Evolutionary conservation across 2,329 filamentous ascomycete genomes (phyloP), one percentile per base, ranked within the genome.

Genomic region (Colletotrichum orbiculare): DNA sequence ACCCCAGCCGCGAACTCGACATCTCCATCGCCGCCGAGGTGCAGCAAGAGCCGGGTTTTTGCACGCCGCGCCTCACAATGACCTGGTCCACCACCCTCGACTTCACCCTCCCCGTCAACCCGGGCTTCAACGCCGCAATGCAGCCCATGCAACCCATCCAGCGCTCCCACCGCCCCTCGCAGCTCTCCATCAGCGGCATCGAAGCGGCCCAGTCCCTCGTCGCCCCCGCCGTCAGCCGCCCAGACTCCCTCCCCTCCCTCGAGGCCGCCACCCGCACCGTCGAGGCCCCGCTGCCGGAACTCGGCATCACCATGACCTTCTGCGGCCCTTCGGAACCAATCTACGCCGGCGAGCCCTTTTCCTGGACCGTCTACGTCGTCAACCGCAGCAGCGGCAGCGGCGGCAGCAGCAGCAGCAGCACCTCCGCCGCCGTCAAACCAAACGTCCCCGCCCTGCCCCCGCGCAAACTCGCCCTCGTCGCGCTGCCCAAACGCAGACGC

Each of bases 271-370:
- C 81, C 50, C 79, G 77, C 68, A 76, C 75, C 41, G 76, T 76
- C 41, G 84, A 86, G 54, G 76, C 81, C 50, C 71, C 79, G 54
- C 74, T 87, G 43, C 84, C 85, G 3, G 85, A 90, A 64, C 86
- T 92, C 54, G 91, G 91, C 64, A 86, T 95, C 62, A 92, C 89
- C 41, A 88, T 95, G 78, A 93, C 90, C 45, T 90, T 96, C 72
- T 86, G 85, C 6, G 88, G 86, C 0, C 90, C 91, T 39, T 66
- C 76, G 11, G 72, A 77, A 25, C 81, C 84, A 57, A 81, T 92
- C 33, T 82, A 81, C 62, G 84, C 88, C 0, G 90, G 90, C 42
- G 83, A 91, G 49, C 81, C 88, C 54, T 94, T 96, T 74, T 80
- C 82, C 45, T 93, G 92, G 89, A 85, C 85, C 39, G 84, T 94